Evolutionary conservation across 148 eudicot species (phyloP).

Genomic region (Amaranthus hypochondriacus): DNA sequence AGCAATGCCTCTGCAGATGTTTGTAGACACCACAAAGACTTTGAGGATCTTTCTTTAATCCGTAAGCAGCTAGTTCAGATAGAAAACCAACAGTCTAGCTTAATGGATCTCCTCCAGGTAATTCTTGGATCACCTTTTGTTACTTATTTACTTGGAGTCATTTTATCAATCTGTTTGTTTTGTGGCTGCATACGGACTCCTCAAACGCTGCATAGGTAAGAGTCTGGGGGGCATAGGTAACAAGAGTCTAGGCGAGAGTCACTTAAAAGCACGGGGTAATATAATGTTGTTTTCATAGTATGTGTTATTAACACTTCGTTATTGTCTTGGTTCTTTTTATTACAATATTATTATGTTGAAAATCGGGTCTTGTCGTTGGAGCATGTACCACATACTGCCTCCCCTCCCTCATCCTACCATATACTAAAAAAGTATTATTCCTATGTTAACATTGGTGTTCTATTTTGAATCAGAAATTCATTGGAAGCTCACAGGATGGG

Average conservation of each 20-base stretch:
- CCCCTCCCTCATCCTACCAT: too few species aligned
- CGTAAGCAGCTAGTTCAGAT: conserved; percentile 83
- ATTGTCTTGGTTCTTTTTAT: background rate
- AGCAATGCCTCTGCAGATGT: conserved; percentile 36
- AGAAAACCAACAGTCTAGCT: conserved; percentile 75
- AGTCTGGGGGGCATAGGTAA: too few species aligned
- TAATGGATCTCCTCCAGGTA: conserved; percentile 90
- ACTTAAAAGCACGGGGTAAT: too few species aligned
- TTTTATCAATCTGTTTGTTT: background rate
- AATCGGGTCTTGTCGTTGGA: too few species aligned
- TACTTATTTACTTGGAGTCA: background rate
- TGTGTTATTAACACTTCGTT: background rate
- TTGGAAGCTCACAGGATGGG: conserved; percentile 81
- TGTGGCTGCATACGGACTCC: too few species aligned
- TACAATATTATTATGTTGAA: background rate
- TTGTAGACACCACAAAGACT: conserved; percentile 51
- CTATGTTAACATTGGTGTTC: conserved; percentile 7
- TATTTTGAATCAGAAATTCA: conserved; percentile 50
- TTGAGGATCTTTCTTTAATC: conserved; percentile 70
- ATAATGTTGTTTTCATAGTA: background rate
- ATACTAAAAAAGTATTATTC: background rate
- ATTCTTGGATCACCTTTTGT: conserved; percentile 2
- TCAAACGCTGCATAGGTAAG: too few species aligned
- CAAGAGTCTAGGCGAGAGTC: too few species aligned
- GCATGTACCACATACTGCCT: too few species aligned